Conservation (phyloP, 2,329 filamentous ascomycete species). For the Stagonosporopsis tanaceti region DNA sequence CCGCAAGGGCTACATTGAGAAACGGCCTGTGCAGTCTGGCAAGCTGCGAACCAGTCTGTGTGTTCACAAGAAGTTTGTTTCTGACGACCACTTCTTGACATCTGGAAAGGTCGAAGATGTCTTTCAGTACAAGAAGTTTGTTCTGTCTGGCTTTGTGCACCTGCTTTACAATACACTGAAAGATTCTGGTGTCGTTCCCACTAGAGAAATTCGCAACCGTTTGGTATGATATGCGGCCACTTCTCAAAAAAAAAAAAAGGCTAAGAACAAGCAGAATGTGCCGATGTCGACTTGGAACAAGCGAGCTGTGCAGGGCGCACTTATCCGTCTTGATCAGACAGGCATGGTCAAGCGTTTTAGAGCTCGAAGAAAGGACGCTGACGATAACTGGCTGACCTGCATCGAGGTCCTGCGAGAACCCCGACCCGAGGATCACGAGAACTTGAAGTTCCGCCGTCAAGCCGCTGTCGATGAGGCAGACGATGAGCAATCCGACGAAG, state of each 20-base stretch:
- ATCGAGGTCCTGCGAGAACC: conserved; percentile 54
- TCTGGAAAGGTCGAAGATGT: conserved; percentile 44
- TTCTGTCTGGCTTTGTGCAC: conserved; percentile 59
- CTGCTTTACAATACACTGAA: conserved; percentile 59
- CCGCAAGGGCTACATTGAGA: conserved; percentile 68
- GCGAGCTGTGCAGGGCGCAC: conserved; percentile 49
- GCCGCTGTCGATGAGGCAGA: conserved; percentile 17
- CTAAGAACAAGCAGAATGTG: conserved; percentile 39
- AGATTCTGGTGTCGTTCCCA: conserved; percentile 60
- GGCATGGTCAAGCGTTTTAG: conserved; percentile 52
- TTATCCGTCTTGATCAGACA: conserved; percentile 50
- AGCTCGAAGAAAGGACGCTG: conserved; percentile 39
- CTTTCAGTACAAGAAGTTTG: conserved; percentile 51
- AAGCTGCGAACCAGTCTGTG: conserved; percentile 65
- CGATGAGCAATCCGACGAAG: conserved; percentile 40
- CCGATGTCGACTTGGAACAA: conserved; percentile 48
- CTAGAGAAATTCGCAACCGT: conserved; percentile 60
- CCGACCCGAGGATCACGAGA: conserved; percentile 44
- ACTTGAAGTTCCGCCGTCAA: conserved; percentile 41
- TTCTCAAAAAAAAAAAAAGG: too few species aligned
- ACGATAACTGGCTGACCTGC: conserved; percentile 43
- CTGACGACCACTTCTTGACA: conserved; percentile 39
- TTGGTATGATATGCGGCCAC: conserved; percentile 47
- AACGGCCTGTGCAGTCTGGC: conserved; percentile 52
- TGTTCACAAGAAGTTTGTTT: conserved; percentile 60